Conservation (phyloP, 768 basidiomycete genomes). For the Nidula microcarpa region DNA sequence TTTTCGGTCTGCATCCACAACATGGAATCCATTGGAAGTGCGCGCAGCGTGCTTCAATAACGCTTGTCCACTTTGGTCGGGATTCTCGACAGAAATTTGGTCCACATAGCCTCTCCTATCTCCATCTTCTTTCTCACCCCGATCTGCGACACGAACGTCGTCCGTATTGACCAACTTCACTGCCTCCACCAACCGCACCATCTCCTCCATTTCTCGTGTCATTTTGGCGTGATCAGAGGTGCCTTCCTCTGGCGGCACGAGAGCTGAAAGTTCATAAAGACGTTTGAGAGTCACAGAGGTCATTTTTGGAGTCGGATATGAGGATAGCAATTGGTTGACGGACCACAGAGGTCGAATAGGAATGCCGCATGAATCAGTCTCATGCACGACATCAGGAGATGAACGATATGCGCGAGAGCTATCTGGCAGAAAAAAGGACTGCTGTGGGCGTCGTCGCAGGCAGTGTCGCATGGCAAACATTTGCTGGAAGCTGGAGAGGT, state of each 20-base stretch:
- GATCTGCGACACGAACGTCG: conserved; percentile 24
- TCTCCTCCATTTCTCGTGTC: conserved; percentile 62
- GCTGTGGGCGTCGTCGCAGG: conserved; percentile 11
- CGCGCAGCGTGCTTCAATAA: conserved; percentile 52
- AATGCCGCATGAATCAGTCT: conserved; percentile 59
- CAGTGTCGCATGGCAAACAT: conserved; percentile 7
- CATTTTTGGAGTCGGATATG: conserved; percentile 68
- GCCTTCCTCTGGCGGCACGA: conserved; percentile 59
- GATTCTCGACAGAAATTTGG: conserved; percentile 9
- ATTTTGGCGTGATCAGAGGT: conserved; percentile 49
- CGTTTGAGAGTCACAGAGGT: conserved; percentile 53
- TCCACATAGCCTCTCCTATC: conserved; percentile 13
- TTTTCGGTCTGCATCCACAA: conserved; percentile 53
- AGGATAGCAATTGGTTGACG: conserved; percentile 69
- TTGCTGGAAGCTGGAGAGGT: no score
- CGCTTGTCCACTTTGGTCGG: conserved; percentile 29
- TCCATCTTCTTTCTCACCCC: conserved; percentile 37
- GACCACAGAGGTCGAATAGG: conserved; percentile 77
- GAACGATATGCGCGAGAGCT: neutral
- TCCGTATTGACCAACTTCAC: conserved; percentile 59
- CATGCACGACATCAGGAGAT: conserved; percentile 6
- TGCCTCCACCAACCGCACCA: conserved; percentile 77
- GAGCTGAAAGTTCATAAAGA: conserved; percentile 71
- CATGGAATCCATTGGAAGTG: conserved; percentile 52
- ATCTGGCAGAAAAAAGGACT: conserved; percentile 5